Percentiles rank a stretch among this genome's conserved stretches.
Evolutionary conservation across 306 rosid genomes (phyloP).

Genomic region (Corylus heterophylla): DNA sequence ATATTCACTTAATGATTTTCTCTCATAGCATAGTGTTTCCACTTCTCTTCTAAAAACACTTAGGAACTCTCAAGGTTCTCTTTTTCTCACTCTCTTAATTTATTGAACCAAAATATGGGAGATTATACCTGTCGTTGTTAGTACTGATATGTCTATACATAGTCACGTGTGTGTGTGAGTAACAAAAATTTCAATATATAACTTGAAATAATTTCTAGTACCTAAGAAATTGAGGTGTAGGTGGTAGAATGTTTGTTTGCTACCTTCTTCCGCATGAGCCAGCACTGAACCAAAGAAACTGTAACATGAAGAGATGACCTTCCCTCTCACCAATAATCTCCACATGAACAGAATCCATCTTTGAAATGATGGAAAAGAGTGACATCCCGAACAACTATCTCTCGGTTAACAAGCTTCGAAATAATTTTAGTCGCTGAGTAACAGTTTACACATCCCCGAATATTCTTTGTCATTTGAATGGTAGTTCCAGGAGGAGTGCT

Average conservation of each 20-base stretch:
- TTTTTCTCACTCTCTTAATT: no score
- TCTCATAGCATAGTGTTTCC: no score
- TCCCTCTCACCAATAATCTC: constrained; percentile 63
- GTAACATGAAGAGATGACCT: constrained; percentile 12
- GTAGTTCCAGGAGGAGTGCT: constrained; percentile 67
- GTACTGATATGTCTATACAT: no score
- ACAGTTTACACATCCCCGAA: constrained; percentile 62
- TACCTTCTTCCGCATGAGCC: background rate
- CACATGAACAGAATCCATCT: constrained; percentile 67
- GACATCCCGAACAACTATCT: constrained; percentile 64
- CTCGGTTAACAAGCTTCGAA: constrained; percentile 57
- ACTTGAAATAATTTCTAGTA: no score
- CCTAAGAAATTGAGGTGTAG: background rate
- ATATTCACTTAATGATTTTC: no score
- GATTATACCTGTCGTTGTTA: no score
- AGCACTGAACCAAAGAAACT: background rate
- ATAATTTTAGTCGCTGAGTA: constrained; percentile 66
- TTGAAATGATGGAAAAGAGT: constrained; percentile 73
- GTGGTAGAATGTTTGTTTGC: background rate
- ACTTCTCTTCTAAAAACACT: no score
- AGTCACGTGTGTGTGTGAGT: no score
- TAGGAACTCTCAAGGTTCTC: no score
- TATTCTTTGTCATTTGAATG: constrained; percentile 60
- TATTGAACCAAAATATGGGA: no score
- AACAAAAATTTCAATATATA: no score